Evolutionary conservation across 2,329 filamentous ascomycete genomes (phyloP), one percentile per base, ranked within the genome.

Genomic region (Paracoccidioides lutzii): DNA sequence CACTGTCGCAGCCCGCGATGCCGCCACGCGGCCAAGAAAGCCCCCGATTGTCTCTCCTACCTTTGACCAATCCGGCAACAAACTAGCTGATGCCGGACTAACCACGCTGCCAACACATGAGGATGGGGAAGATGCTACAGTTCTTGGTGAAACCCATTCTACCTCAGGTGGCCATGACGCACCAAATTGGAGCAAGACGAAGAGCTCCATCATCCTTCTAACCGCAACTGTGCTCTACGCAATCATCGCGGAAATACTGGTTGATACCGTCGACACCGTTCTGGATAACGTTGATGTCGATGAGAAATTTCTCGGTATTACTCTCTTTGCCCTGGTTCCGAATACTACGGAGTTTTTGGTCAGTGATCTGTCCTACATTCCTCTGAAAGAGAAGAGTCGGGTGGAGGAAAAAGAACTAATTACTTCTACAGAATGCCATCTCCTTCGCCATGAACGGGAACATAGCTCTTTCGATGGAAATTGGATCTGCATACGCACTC

Each of bases 361-460:
- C 78, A 74, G 83, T 72, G 28, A 35, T 40, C 12, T 42, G 12
- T n/a, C 10, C 10, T 8, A 35, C 15, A 37, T 42, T 9, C 14
- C 28, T 14, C 3, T 22, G 22, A 1, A 10, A 6, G 5, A 45
- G 4, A 51, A 15, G 14, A 15, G 14, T 42, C 8, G 9, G 48
- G 58, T 63, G n/a, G 59, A 58, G 46, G 38, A 30, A 30, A 35
- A n/a, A 40, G 37, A 38, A 33, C 33, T 7, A 46, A 30, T 37
- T 51, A 52, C n/a, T 37, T 33, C 22, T 15, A 46, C 58, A 90
- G 84, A 98, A 98, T 71, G 93, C 91, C 68, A 98, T 98, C 58
- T 96, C 90, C 0, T 98, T 98, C 69, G 93, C 93, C 54, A 98
- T 98, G 91, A 97, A 98, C 67, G 93, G 93, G 58, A 98, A 98